A percentile compares a stretch with the other conserved stretches of the same genome.
Conservation (phyloP, 768 basidiomycete genomes). For the Cubamyces lactineus region DNA sequence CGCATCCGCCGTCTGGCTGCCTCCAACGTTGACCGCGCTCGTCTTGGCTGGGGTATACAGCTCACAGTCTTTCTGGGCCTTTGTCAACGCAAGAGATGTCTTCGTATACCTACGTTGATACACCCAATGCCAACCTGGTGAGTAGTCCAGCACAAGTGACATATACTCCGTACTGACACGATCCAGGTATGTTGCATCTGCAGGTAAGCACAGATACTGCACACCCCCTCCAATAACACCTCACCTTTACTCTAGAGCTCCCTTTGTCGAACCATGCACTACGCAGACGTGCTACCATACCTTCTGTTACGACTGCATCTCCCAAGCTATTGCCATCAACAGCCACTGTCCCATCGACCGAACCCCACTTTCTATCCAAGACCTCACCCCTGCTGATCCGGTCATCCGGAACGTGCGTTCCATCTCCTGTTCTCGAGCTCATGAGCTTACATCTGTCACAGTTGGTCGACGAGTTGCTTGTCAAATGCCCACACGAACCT, state of each 20-base stretch:
- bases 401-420: slow-evolving; percentile 73
- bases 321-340: slow-evolving; percentile 66
- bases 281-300: slow-evolving; percentile 81
- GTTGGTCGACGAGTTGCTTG: slow-evolving; percentile 83
- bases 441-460: slow-evolving; percentile 33
- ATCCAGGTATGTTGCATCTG: slow-evolving; percentile 78
- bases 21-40: too few relatives aligned
- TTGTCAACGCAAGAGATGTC: slow-evolving; percentile 20
- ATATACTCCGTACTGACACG: slow-evolving; percentile 9
- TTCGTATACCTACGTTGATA: slow-evolving; percentile 59
- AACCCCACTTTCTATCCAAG: slow-evolving; percentile 58
- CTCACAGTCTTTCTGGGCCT: background rate
- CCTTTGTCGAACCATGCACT: slow-evolving; percentile 77
- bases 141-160: slow-evolving; percentile 28
- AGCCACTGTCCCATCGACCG: slow-evolving; percentile 86
- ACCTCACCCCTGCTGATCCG: slow-evolving; percentile 68
- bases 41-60: background rate
- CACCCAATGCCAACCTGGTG: slow-evolving; percentile 70
- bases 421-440: slow-evolving; percentile 14
- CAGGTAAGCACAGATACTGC: slow-evolving; percentile 43
- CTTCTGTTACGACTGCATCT: slow-evolving; percentile 83
- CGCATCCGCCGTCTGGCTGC: too few relatives aligned
- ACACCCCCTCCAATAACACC: background rate
- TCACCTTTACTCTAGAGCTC: slow-evolving; percentile 53
- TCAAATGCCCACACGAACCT: slow-evolving; percentile 65